A percentile compares a stretch with the other conserved stretches of the same genome.
phyloP scores from a whole-genome alignment of 1,284 basidiomycete species.

The Somion occarium region DNA sequence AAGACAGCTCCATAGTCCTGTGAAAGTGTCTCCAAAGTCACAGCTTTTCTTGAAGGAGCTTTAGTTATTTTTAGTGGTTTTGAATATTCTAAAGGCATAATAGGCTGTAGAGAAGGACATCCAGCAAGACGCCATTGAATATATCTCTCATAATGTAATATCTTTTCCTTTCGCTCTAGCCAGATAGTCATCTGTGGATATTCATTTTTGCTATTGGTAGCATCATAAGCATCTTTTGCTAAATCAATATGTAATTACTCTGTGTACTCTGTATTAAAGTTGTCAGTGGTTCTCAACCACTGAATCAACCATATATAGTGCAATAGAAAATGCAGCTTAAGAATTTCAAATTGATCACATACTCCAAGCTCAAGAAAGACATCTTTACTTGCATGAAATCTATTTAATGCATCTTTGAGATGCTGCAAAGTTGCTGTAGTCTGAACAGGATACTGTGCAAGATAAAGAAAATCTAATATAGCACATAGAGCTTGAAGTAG shows the following conservation, averaged over 20 bases:
- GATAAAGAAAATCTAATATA: slow-evolving; percentile 21
- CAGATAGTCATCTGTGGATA: slow-evolving; percentile 32
- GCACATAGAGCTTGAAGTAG: slow-evolving; percentile 16
- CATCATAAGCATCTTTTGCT: slow-evolving; percentile 23
- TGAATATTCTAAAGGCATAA: not conserved
- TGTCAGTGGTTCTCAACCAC: slow-evolving; percentile 18
- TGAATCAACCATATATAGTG: slow-evolving; percentile 20
- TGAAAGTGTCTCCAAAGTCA: slow-evolving; percentile 15
- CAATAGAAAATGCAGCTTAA: slow-evolving; percentile 23
- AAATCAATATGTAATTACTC: slow-evolving; percentile 19
- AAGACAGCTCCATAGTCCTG: slow-evolving; percentile 21
- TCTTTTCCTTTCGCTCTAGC: slow-evolving; percentile 29
- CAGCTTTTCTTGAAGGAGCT: slow-evolving; percentile 19
- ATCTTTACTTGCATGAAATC: slow-evolving; percentile 27
- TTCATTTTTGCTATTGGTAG: slow-evolving; percentile 29
- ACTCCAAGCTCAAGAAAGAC: slow-evolving; percentile 23
- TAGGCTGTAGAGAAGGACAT: not conserved
- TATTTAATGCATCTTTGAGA: slow-evolving; percentile 17
- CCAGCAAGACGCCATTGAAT: slow-evolving; percentile 19
- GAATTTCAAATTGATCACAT: slow-evolving; percentile 22
- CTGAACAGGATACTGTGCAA: slow-evolving; percentile 25
- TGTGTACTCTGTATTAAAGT: slow-evolving; percentile 24
- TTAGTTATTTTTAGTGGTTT: slow-evolving; percentile 21
- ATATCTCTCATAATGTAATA: slow-evolving; percentile 19
- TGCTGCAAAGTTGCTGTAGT: slow-evolving; percentile 15